These are phyloP conservation scores for Boletellus emodensis DNA, from an alignment of 768 basidiomycete species.

Conservation along the genomic window DNA sequence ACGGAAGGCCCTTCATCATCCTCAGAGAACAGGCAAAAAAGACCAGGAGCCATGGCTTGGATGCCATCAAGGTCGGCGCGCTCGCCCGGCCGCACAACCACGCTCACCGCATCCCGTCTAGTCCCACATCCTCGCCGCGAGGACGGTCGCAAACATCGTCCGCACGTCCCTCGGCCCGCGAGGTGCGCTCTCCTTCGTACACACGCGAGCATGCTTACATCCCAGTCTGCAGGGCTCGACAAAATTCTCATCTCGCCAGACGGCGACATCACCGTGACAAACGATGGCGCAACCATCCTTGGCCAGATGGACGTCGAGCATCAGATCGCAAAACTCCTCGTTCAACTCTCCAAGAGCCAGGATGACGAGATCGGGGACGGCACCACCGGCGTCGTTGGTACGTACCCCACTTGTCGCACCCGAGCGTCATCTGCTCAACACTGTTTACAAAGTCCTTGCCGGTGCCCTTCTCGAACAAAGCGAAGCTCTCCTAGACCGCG, in stretches of 20 bases:
- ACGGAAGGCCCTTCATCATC: constrained; percentile 97
- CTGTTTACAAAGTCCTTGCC: constrained; percentile 71
- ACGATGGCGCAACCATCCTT: constrained; percentile 97
- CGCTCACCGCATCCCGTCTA: constrained; percentile 28
- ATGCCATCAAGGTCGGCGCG: constrained; percentile 84
- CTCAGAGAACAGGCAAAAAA: constrained; percentile 90
- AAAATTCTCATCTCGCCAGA: constrained; percentile 94
- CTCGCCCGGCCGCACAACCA: background rate
- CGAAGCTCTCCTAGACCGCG: constrained; percentile 94
- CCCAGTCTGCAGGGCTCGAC: constrained; percentile 66
- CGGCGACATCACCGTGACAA: constrained; percentile 98
- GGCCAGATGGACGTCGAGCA: constrained; percentile 99
- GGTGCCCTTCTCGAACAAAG: constrained; percentile 95
- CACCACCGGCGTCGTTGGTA: constrained; percentile 98
- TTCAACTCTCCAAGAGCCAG: constrained; percentile 95
- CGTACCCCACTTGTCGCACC: constrained; percentile 33
- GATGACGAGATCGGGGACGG: constrained; percentile 99
- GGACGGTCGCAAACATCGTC: constrained; percentile 91
- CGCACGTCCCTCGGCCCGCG: constrained; percentile 93
- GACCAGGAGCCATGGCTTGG: constrained; percentile 86
- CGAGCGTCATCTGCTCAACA: constrained; percentile 1
- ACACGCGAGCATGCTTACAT: constrained; percentile 11
- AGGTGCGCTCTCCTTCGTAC: constrained; percentile 46
- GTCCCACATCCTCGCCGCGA: constrained; percentile 95
- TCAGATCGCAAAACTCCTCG: constrained; percentile 96